Evolutionary conservation across 2,329 filamentous ascomycete genomes (phyloP).

Genomic region (Westerdykella sp.): DNA sequence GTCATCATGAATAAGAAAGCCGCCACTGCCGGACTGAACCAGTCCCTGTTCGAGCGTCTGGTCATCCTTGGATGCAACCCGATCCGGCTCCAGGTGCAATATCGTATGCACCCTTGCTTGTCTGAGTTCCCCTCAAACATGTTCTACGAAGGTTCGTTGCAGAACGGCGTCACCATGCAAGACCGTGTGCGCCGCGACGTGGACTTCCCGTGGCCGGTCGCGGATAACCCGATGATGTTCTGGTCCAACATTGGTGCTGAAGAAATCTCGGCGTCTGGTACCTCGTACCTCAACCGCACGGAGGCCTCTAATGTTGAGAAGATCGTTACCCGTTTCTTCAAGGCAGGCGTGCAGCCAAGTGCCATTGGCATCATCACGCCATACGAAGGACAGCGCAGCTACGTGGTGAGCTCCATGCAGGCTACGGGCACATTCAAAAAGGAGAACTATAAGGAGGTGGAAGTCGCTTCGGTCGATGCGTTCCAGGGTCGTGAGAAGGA

Average conservation of each 20-base stretch:
- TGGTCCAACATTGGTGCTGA: conserved; percentile 98
- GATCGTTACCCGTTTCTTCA: conserved; percentile 97
- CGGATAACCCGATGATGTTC: conserved; percentile 98
- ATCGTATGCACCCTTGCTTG: conserved; percentile 97
- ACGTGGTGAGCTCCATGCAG: conserved; percentile 99
- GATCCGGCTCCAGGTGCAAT: conserved; percentile 92
- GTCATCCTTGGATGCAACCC: conserved; percentile 86
- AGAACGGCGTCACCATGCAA: conserved; percentile 90
- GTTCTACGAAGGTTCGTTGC: conserved; percentile 97
- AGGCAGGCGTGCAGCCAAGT: conserved; percentile 87
- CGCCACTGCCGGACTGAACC: conserved; percentile 92
- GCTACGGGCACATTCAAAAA: conserved; percentile 96
- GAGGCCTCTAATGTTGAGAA: conserved; percentile 98
- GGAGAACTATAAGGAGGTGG: conserved; percentile 96
- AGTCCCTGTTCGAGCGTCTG: conserved; percentile 95
- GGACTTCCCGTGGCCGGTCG: conserved; percentile 95
- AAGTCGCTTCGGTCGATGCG: conserved; percentile 95
- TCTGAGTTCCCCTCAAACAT: conserved; percentile 98
- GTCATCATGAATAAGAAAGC: conserved; percentile 99
- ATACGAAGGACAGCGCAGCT: conserved; percentile 96
- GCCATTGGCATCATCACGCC: conserved; percentile 98
- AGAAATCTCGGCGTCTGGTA: conserved; percentile 95
- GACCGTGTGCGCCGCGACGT: conserved; percentile 86
- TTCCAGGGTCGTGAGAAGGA: conserved; percentile 99
- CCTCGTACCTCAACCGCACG: conserved; percentile 95